Base-by-base conservation (phyloP, 2,329 filamentous ascomycete genomes). In the Raffaelea arxii region DNA sequence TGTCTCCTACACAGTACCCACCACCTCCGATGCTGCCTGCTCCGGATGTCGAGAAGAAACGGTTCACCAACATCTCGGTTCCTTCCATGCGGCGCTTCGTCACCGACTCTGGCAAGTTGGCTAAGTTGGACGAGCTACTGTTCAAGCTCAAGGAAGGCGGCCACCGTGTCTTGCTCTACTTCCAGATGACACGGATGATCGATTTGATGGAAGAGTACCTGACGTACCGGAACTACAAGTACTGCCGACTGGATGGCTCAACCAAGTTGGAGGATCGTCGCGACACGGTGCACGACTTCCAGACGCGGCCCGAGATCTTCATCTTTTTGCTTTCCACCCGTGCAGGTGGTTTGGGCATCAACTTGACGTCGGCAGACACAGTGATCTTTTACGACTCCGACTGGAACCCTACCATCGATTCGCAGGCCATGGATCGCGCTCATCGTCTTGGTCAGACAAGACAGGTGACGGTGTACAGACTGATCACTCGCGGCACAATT, bases 161-260 rank as follows among this genome's bases (percentile, higher is more conserved):
- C 30, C 92, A 98, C 57, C 89, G 92, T 59, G 92, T 98, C 21
- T 73, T 98, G 46, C 72, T 98, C 19, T 98, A 98, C 74, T 98
- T 98, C 86, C 92, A 98, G 72, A 98, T 98, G 92, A 98, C 92
- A 4, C 86, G 87, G 60, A 98, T 98, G 92, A 97, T 98, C 60
- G 91, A 98, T 63, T 72, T 98, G 50, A 97, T 97, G 86, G 92
- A 98, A 64, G 92, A 98, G 66, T 98, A 97, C 58, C 74, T 98
- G 49, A 97, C 92, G 0, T 97, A 97, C 69, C 87, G 92, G 62
- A 96, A 97, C 68, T 97, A 95, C 81, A 96, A 94, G 66, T 98
- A 96, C 68, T 94, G 91, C 59, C 86, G 92, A 50, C 76, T 98
- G 39, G 92, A 98, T 59, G 92, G 92, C 61, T 95, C 89, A 18